Conservation (phyloP, 768 basidiomycete species). For the Baorangia bicolor region DNA sequence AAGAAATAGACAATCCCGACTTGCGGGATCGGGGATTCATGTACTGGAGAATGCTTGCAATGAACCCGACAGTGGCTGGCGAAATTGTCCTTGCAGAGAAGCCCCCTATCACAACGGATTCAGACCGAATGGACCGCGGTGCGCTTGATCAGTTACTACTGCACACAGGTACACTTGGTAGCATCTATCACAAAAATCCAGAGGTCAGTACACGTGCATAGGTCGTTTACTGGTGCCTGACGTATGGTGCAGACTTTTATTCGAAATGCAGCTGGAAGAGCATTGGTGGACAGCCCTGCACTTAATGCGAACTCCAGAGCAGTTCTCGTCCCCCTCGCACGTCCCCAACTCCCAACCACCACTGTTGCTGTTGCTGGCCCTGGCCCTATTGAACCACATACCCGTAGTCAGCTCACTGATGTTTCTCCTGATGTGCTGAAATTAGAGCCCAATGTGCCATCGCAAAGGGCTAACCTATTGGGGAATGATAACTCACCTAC, state of each 20-base stretch:
- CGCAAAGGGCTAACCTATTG: constrained; percentile 20
- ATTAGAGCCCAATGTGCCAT: constrained; percentile 34
- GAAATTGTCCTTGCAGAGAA: constrained; percentile 92
- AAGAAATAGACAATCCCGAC: constrained; percentile 98
- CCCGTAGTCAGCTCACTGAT: constrained; percentile 28
- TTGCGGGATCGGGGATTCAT: constrained; percentile 96
- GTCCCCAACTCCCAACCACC: constrained; percentile 45
- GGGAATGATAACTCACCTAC: constrained; percentile 11
- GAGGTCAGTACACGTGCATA: constrained; percentile 51
- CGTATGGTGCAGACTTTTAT: constrained; percentile 74
- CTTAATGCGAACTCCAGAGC: constrained; percentile 79
- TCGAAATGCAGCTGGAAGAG: constrained; percentile 80
- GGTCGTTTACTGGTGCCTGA: constrained; percentile 11
- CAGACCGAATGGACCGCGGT: constrained; percentile 95
- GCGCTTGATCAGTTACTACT: constrained; percentile 92
- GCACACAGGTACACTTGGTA: constrained; percentile 91
- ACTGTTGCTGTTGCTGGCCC: constrained; percentile 58
- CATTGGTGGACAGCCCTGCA: constrained; percentile 84
- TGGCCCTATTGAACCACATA: constrained; percentile 36
- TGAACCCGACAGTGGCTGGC: constrained; percentile 84
- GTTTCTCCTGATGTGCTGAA: constrained; percentile 26
- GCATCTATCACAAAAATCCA: constrained; percentile 98
- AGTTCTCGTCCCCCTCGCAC: constrained; percentile 62
- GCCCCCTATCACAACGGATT: constrained; percentile 96
- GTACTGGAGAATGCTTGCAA: constrained; percentile 97